Conservation (phyloP, 2,329 filamentous ascomycete species). For the Proliferodiscus dingleyae region DNA sequence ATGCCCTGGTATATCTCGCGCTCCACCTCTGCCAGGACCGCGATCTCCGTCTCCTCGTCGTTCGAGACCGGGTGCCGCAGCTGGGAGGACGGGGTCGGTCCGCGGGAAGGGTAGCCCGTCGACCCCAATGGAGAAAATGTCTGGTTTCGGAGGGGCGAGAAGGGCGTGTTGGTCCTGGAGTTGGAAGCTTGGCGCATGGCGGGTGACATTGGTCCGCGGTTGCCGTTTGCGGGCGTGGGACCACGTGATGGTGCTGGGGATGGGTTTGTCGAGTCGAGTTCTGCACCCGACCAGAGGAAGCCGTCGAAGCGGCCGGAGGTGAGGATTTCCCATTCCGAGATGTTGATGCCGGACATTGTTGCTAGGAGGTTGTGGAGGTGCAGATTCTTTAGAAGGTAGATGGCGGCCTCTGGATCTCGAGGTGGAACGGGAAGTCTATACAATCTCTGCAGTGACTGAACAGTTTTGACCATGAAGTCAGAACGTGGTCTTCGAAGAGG, state of each 20-base stretch:
- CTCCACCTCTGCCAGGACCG: slow-evolving; percentile 83
- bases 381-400: slow-evolving; percentile 80
- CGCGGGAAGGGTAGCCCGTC: slow-evolving; percentile 39
- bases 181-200: slow-evolving; percentile 14
- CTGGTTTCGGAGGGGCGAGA: slow-evolving; percentile 26
- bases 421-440: slow-evolving; percentile 71
- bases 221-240: slow-evolving; percentile 48
- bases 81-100: slow-evolving; percentile 51
- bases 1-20: slow-evolving; percentile 90
- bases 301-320: slow-evolving; percentile 92
- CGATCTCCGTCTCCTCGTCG: slow-evolving; percentile 91
- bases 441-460: slow-evolving; percentile 74
- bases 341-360: slow-evolving; percentile 81
- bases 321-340: slow-evolving; percentile 94
- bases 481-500: slow-evolving; percentile 61
- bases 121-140: slow-evolving; percentile 27
- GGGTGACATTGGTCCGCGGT: slow-evolving; percentile 30
- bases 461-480: slow-evolving; percentile 69
- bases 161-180: slow-evolving; percentile 29
- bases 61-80: slow-evolving; percentile 66
- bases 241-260: slow-evolving; percentile 42
- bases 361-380: slow-evolving; percentile 79
- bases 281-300: slow-evolving; percentile 89
- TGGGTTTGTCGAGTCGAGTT: slow-evolving; percentile 41
- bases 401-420: slow-evolving; percentile 78